phyloP scores from a whole-genome alignment of 768 basidiomycete genomes.

The Russula lepida region DNA sequence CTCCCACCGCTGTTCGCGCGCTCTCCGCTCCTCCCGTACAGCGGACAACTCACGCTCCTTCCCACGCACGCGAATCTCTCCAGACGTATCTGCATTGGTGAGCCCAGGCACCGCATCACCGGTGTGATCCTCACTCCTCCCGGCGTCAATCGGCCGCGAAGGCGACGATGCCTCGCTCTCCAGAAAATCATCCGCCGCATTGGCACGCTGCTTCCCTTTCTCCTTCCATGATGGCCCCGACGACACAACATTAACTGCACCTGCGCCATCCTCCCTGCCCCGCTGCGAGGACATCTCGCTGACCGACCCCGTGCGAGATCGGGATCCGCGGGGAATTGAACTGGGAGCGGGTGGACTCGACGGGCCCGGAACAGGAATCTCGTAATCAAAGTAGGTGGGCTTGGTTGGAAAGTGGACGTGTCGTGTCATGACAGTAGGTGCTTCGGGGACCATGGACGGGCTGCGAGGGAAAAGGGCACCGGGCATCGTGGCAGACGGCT shows the following conservation, averaged over 20 bases:
- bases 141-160: background rate
- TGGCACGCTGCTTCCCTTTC: conserved; percentile 27
- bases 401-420: conserved; percentile 35
- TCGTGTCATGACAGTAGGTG: conserved; percentile 26
- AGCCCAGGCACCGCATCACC: background rate
- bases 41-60: conserved; percentile 56
- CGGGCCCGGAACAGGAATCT: conserved; percentile 5
- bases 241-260: background rate
- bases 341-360: conserved; percentile 8
- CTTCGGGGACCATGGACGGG: conserved; percentile 43
- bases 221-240: conserved; percentile 13
- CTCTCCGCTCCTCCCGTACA: conserved; percentile 45
- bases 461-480: conserved; percentile 72
- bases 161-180: background rate
- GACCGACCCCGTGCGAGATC: conserved; percentile 3
- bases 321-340: background rate
- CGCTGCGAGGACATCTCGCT: background rate
- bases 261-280: background rate
- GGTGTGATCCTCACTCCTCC: background rate
- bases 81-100: conserved; percentile 34
- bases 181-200: background rate
- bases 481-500: conserved; percentile 60
- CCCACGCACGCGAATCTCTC: conserved; percentile 42
- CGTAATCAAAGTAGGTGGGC: conserved; percentile 8
- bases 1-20: conserved; percentile 35